Base-by-base conservation (phyloP, 805 yeast genomes). In the Naumovozyma dairenensis region DNA sequence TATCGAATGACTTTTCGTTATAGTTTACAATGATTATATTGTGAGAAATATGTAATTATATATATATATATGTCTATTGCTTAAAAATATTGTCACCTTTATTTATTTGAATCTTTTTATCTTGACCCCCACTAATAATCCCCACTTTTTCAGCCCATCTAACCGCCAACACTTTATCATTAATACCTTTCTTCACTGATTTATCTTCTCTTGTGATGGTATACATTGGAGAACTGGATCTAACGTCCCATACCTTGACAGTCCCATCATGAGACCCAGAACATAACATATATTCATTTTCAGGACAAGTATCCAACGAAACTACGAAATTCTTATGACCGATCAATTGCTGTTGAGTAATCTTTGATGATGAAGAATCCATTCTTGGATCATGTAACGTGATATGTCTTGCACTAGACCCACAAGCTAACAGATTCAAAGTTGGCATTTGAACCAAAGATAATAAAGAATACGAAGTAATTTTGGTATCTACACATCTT, bases 351-450 rank as follows among this genome's bases (percentile, higher is more conserved):
- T 72, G 77, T 37, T 77, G 79, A 12, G 76, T 69, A 25, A 79
- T 70, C 6, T 75, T 69, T 5, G 72, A 65, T n/a, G n/a, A n/a
- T 2, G 79, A 67, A 1, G 74, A 59, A 18, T 59, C 61, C 2
- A 69, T 69, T 55, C 98, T 73, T 29, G 97, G 96, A 57, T 92
- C 98, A 52, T 85, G 94, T 40, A 92, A 66, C 35, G 86, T 79
- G 43, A 92, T 87, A 59, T 92, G 97, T 60, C 98, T 80, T n/a
- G 96, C 96, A 9, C 95, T 80, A 1, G 96, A 85, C n/a, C 98
- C 98, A 37, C 89, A 74, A 6, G 87, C 94, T 20, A 92, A 61
- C 35, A 92, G 64, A 41, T 82, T 73, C 34, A 78, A 63, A 32
- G 72, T 66, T 5, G 82, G 74, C 40, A 92, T 65, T 45, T 77